Base-by-base conservation (phyloP, 108 stramenopile genomes). In the Fistulifera pelliculosa region DNA sequence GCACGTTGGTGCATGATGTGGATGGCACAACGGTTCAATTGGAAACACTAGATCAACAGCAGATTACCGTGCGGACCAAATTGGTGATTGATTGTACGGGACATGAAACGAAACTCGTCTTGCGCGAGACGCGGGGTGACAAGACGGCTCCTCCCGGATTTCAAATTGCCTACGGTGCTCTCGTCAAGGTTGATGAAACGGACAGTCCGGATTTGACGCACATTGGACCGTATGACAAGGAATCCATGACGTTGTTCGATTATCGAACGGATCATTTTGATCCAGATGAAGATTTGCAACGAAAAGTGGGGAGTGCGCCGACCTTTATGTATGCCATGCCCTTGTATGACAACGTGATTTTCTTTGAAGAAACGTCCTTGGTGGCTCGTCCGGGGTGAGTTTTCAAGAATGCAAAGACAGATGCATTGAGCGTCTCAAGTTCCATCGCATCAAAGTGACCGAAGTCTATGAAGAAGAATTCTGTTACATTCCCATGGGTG, bases 241-340 rank as follows among this genome's bases (percentile, higher is more conserved):
- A 94, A 45, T 88, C 92, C 40, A 97, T 97, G 94, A 89, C 93
- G 0, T 60, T 97, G 24, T 95, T 97, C 66, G 96, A 97, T 66
- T 97, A 97, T 68, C 79, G 96, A 42, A 94, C 93, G 12, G 87
- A 94, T 76, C 88, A 94, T 60, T 81, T 61, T 14, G 57, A 47
- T 4, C 68, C 68, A 16, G 75, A 70, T 24, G 27, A 56, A 35
- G 73, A 61, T 43, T 39, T 49, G 42, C 41, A 61, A 50, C 49
- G 58, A 35, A 49, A 49, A 35, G 31, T 59, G 2, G 54, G 42
- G 17, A 66, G 64, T 7, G 81, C 67, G n/a, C 94, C 94, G 1
- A 94, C 94, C 13, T 97, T 97, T 67, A 90, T 95, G 87, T 97
- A 97, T 60, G 96, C 77, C 47, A 97, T 97, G 96, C 96, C 96